phyloP scores from a whole-genome alignment of 1,284 basidiomycete species.

The Trametes sp. region DNA sequence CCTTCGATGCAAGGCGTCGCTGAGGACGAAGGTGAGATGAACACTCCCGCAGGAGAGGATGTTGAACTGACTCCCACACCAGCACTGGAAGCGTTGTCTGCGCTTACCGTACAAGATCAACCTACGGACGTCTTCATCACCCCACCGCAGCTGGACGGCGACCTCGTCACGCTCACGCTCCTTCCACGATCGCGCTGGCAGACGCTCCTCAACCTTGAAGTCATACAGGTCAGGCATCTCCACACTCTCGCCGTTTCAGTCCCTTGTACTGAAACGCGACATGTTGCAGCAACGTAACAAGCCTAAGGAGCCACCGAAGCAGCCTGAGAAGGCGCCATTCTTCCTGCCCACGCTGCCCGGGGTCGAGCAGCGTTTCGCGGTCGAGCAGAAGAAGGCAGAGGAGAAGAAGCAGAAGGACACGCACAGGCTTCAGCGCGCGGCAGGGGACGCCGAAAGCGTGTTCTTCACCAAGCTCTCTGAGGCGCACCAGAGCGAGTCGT shows the following conservation, averaged over 20 bases:
- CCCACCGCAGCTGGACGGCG: constrained; percentile 85
- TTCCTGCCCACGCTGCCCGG: constrained; percentile 93
- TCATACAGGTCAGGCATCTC: constrained; percentile 74
- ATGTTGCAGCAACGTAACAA: constrained; percentile 86
- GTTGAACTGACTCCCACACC: constrained; percentile 9
- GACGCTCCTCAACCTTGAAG: constrained; percentile 94
- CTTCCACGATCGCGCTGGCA: constrained; percentile 96
- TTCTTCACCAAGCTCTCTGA: constrained; percentile 73
- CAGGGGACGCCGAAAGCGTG: constrained; percentile 71
- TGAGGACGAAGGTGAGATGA: constrained; percentile 69
- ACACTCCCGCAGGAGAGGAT: not conserved
- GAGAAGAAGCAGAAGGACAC: constrained; percentile 54
- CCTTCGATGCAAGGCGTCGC: constrained; percentile 86
- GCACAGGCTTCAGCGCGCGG: constrained; percentile 62
- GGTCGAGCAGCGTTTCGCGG: constrained; percentile 80
- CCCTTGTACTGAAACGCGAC: constrained; percentile 1
- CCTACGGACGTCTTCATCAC: constrained; percentile 78
- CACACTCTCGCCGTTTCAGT: not conserved
- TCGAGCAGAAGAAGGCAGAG: constrained; percentile 53
- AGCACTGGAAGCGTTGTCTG: constrained; percentile 74
- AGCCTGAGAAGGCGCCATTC: constrained; percentile 95
- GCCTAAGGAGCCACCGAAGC: constrained; percentile 95
- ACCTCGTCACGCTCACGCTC: constrained; percentile 90
- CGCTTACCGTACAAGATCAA: constrained; percentile 61
- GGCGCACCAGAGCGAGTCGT: constrained; percentile 55